Conservation (phyloP, 208 protist species). For the Leishmania major region DNA sequence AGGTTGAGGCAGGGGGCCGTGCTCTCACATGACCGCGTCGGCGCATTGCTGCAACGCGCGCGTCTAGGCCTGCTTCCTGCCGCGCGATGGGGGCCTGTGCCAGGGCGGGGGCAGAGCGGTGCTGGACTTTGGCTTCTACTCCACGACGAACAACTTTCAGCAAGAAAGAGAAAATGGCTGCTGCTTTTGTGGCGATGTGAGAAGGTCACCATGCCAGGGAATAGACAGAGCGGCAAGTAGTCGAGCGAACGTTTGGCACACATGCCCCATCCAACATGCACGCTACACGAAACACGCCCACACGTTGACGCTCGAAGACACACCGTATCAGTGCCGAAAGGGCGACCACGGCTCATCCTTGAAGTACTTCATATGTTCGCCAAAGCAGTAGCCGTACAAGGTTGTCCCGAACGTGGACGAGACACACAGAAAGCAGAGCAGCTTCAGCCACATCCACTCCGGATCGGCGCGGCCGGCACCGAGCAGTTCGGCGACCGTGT, state of each 20-base stretch:
- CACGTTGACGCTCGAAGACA: background rate
- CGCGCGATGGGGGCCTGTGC: background rate
- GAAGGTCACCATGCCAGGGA: background rate
- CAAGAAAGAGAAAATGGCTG: background rate
- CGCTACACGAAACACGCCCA: background rate
- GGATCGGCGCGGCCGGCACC: conserved; percentile 57
- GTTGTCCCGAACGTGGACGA: conserved; percentile 71
- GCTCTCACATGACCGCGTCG: background rate
- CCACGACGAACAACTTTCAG: background rate
- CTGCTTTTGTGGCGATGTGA: background rate
- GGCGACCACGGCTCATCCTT: conserved; percentile 90
- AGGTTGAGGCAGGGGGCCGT: background rate
- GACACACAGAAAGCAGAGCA: conserved; percentile 82
- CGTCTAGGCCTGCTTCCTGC: background rate
- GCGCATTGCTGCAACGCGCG: background rate
- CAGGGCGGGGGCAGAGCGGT: background rate
- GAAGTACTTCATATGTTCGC: conserved; percentile 81
- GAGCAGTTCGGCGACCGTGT: conserved; percentile 53
- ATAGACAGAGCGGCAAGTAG: background rate
- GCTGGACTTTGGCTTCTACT: background rate
- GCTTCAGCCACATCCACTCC: conserved; percentile 87
- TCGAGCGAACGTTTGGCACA: background rate
- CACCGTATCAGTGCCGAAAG: conserved; percentile 26
- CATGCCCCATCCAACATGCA: background rate
- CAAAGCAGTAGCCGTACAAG: conserved; percentile 74